Evolutionary conservation across 352 stramenopile species (phyloP), one percentile per base, ranked within the genome.

Genomic region (Pilasporangium apinafurcum): DNA sequence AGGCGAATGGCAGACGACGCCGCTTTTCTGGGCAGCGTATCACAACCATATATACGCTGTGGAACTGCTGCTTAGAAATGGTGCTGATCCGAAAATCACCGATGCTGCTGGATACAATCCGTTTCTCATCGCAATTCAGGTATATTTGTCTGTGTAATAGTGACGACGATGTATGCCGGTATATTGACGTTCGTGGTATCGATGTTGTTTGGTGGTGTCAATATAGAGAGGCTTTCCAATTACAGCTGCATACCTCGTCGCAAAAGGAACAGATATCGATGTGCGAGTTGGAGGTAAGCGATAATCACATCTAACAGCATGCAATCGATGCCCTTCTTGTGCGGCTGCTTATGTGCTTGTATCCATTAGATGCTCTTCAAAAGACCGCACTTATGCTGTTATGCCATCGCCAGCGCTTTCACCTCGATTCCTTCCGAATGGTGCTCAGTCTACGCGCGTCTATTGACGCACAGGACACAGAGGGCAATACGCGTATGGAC

Each of bases 41-140:
- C 51, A 82, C 51, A 88, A 91, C 59, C 75, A 87, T 51, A 86
- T 91, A 38, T 91, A 91, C 46, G 71, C 73, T 0, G 71, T 91
- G 4, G 79, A 86, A 46, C 39, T 91, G 35, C 56, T 91, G 16
- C 54, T 87, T 36, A 70, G 73, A 6, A 45, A 83, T 17, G 70
- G 73, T 30, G 79, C 75, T 13, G 61, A 88, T 37, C 53, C 71
- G 6, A 57, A 39, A 12, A 71, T 86, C 54, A 52, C 49, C 24
- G 73, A 91, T 52, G 44, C 14, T n/a, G 38, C 50, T 10, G 76
- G 79, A 0, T 80, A 81, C 43, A 71, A 66, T 42, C 57, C 75
- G 14, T 88, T 87, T 52, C 57, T 91, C 21, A 45, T 83, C 24
- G 68, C 73, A 21, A 81, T 91, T 44, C 73, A 69, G 42, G 62